These are phyloP conservation scores for Bruguiera hainesii DNA, from an alignment of 441 rosid species.

Conservation along the genomic window DNA sequence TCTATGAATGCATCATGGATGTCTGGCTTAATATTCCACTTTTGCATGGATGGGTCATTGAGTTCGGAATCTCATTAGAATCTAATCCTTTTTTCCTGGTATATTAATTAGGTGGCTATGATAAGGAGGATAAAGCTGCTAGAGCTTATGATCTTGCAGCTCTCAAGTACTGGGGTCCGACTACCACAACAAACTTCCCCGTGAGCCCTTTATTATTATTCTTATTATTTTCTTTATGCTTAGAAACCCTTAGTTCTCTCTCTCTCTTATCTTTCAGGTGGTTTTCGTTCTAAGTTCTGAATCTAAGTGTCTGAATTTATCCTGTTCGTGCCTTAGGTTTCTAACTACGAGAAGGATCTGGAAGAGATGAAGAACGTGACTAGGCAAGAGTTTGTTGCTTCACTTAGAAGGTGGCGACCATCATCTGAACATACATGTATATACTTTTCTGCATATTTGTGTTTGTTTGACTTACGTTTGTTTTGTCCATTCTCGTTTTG, in stretches of 20 bases:
- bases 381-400: slow-evolving; percentile 90
- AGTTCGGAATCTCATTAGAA: slow-evolving; percentile 13
- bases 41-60: slow-evolving; percentile 18
- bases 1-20: not conserved
- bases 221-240: not conserved
- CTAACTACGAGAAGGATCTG: slow-evolving; percentile 72
- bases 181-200: slow-evolving; percentile 83
- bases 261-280: not conserved
- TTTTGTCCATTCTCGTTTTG: not conserved
- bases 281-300: not conserved
- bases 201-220: slow-evolving; percentile 27
- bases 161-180: slow-evolving; percentile 97
- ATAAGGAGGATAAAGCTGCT: slow-evolving; percentile 93
- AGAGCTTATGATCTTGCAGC: slow-evolving; percentile 97
- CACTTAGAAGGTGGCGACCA: slow-evolving; percentile 82
- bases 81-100: not conserved
- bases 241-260: not conserved
- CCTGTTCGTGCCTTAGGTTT: slow-evolving; percentile 35
- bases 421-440: not conserved
- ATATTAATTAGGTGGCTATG: slow-evolving; percentile 71
- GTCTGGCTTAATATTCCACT: slow-evolving; percentile 2
- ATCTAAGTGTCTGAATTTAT: not conserved
- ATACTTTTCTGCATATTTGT: not conserved
- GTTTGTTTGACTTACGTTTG: not conserved
- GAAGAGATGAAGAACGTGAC: slow-evolving; percentile 89